These are phyloP conservation scores for Incumbomyces lentus DNA, from an alignment of 2,329 filamentous ascomycete genomes.

Conservation along the genomic window DNA sequence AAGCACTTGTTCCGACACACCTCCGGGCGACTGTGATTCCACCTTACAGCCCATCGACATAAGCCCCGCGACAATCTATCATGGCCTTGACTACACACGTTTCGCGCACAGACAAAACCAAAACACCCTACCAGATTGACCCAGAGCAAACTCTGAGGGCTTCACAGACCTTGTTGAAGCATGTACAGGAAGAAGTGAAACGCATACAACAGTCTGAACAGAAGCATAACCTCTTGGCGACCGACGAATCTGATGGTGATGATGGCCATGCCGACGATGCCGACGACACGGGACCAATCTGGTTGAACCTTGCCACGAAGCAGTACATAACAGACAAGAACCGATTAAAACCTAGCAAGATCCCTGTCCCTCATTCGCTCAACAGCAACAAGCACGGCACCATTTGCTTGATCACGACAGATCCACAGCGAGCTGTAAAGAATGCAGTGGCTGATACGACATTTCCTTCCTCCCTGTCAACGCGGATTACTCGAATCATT, in stretches of 20 bases:
- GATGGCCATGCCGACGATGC: constrained; percentile 30
- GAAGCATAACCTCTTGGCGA: constrained; percentile 46
- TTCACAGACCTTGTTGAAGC: constrained; percentile 47
- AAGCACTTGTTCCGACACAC: too few species aligned
- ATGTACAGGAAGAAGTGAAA: constrained; percentile 43
- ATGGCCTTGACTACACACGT: constrained; percentile 8
- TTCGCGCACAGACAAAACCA: constrained; percentile 8
- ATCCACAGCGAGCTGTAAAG: constrained; percentile 79
- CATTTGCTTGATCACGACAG: constrained; percentile 78
- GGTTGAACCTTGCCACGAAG: constrained; percentile 54
- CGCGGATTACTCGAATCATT: constrained; percentile 65
- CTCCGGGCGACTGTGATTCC: not conserved
- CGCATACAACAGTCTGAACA: constrained; percentile 37
- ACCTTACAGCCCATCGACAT: not conserved
- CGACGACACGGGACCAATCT: constrained; percentile 46
- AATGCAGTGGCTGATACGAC: constrained; percentile 66
- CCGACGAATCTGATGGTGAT: constrained; percentile 37
- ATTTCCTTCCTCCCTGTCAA: constrained; percentile 57
- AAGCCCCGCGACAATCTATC: not conserved
- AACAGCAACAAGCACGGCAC: constrained; percentile 55
- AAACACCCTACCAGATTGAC: constrained; percentile 37
- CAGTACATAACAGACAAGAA: constrained; percentile 62
- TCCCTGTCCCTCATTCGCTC: constrained; percentile 65
- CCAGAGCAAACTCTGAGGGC: constrained; percentile 47
- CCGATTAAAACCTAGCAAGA: constrained; percentile 73